Conservation (phyloP, 805 yeast genomes). For the Suhomyces faveliae region DNA sequence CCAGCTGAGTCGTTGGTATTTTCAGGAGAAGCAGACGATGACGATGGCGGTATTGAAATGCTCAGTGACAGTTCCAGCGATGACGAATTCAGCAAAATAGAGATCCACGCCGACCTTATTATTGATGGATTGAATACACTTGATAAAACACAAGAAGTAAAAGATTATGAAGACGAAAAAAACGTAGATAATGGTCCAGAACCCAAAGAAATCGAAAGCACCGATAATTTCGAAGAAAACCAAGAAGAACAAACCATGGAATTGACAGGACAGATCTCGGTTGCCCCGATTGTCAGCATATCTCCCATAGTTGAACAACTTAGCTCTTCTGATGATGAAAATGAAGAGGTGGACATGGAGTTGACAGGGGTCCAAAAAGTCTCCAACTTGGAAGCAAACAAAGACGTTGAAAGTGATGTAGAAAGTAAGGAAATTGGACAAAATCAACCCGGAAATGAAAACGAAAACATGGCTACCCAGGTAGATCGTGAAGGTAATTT, state of each 20-base stretch:
- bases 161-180: background rate
- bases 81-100: slow-evolving; percentile 1
- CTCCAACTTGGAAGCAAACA: background rate
- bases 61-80: slow-evolving; percentile 24
- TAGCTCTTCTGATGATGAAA: slow-evolving; percentile 8
- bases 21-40: background rate
- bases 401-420: background rate
- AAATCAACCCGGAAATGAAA: background rate
- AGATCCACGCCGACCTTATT: background rate
- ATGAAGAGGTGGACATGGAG: slow-evolving; percentile 25
- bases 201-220: no score
- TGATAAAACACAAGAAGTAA: background rate
- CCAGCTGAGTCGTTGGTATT: slow-evolving; percentile 2
- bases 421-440: slow-evolving; percentile 19
- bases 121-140: background rate
- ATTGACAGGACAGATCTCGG: slow-evolving; percentile 10
- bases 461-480: background rate
- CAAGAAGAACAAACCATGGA: slow-evolving; percentile 32
- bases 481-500: background rate
- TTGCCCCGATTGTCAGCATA: background rate
- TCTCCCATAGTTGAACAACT: background rate
- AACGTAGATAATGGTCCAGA: background rate
- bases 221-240: slow-evolving; percentile 6
- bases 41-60: slow-evolving; percentile 15
- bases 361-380: slow-evolving; percentile 11